Conservation (phyloP, 2,329 filamentous ascomycete genomes). For the Lasiodiplodia sp. region DNA sequence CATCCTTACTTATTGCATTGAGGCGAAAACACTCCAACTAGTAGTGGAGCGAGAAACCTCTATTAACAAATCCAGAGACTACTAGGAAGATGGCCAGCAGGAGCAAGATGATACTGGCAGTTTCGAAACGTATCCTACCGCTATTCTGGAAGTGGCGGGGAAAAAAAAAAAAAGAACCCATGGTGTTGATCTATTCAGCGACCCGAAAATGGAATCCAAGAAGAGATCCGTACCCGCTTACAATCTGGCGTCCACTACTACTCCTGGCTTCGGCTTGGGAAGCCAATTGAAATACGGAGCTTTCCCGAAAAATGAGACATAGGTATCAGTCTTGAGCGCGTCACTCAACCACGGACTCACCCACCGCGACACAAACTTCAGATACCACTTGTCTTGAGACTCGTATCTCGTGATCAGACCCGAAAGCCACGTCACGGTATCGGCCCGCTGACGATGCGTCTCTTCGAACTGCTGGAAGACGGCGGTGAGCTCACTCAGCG, state of each 20-base stretch:
- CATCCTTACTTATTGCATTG: too few species aligned
- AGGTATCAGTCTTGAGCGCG: background rate
- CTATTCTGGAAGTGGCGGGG: too few species aligned
- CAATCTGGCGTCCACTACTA: background rate
- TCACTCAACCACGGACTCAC: conserved; percentile 6
- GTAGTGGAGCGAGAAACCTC: too few species aligned
- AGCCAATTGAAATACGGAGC: background rate
- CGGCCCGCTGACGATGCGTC: background rate
- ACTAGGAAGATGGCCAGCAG: too few species aligned
- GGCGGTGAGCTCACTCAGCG: background rate
- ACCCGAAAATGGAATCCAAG: too few species aligned
- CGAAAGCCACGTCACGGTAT: background rate
- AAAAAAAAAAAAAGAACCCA: too few species aligned
- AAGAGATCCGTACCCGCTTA: background rate
- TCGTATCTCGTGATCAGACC: conserved; percentile 6
- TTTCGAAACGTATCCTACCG: too few species aligned
- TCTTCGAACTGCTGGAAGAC: background rate
- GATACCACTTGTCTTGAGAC: background rate
- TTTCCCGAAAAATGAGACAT: background rate
- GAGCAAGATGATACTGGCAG: too few species aligned
- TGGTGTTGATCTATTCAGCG: too few species aligned
- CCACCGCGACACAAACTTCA: conserved; percentile 4
- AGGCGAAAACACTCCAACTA: too few species aligned
- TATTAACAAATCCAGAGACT: too few species aligned
- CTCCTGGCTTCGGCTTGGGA: background rate